Base-by-base conservation (phyloP, 2,329 filamentous ascomycete genomes). In the Aureobasidium sp. region DNA sequence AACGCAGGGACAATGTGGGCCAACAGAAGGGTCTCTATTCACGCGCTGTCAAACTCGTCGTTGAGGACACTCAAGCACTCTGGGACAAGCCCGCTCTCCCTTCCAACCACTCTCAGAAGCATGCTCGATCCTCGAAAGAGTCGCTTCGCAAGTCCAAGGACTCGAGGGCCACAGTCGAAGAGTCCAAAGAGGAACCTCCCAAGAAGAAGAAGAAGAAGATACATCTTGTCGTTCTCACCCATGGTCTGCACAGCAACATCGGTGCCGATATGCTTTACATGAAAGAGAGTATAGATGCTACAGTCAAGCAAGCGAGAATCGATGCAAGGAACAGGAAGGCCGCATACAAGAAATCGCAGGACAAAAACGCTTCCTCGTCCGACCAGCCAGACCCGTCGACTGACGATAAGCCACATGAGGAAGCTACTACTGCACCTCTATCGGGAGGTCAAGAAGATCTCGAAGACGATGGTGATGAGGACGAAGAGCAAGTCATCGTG, bases 231-330 rank as follows among this genome's bases (percentile, higher is more conserved):
- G 81, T 99, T 37, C 76, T 99, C 54, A 97, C 94, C 0, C 94
- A 99, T 76, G 94, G 94, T 0, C 75, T 99, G 65, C 94, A 99
- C 74, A 96, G 93, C 75, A 99, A 99, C 72, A 81, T 97, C 13
- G 91, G 94, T 6, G 89, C 91, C 27, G 94, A 99, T 72, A 96
- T 99, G 94, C 79, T 99, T 25, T 99, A 90, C 71, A 77, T 99
- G 73, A 99, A 99, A 71, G 94, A 99, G 75, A 96, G 91, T 74
- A 97, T 99, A 65, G 94, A 99, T 76, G 85, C 86, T 32, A 86
- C 90, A 3, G 88, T 87, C 4, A 87, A 79, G 68, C 86, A 93
- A 70, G 88, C 90, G 32, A 86, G 87, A 67, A 77, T 85, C 54
- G 87, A 90, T 72, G 84, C 86, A 41, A 86, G 81, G 71, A 80